These are phyloP conservation scores for Penstemon barbatus DNA, from an alignment of 257 asterid genomes.

Conservation along the genomic window DNA sequence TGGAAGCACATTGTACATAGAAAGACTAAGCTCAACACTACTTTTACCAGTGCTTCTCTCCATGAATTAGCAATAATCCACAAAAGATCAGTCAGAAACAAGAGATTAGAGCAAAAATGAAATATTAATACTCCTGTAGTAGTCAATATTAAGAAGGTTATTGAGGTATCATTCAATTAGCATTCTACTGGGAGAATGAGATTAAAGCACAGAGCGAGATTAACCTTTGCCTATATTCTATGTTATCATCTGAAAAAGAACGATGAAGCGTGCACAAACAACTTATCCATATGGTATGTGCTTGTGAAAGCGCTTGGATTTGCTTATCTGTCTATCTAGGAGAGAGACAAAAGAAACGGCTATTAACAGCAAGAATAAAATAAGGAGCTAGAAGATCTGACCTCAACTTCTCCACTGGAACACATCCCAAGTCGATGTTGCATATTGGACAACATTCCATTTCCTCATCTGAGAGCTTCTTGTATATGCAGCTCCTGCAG, in stretches of 20 bases:
- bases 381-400: constrained; percentile 32
- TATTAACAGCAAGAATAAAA: constrained; percentile 7
- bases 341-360: constrained; percentile 9
- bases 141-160: not conserved
- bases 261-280: not conserved
- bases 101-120: not conserved
- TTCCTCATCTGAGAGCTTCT: constrained; percentile 86
- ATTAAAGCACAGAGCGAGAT: not conserved
- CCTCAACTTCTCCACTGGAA: constrained; percentile 92
- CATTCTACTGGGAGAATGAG: constrained; percentile 5
- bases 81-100: constrained; percentile 8
- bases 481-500: constrained; percentile 89
- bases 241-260: constrained; percentile 9
- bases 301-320: not conserved
- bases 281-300: not conserved
- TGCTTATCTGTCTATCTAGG: not conserved
- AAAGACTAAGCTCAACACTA: not conserved
- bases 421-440: constrained; percentile 81
- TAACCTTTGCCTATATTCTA: not conserved
- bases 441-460: constrained; percentile 87
- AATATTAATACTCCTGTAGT: not conserved
- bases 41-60: not conserved
- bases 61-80: constrained; percentile 1
- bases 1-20: constrained; percentile 4
- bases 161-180: constrained; percentile 1